Percentiles rank a stretch among this genome's conserved stretches.
Conservation (phyloP, 208 protist genomes). For the Leishmania gerbilli region DNA sequence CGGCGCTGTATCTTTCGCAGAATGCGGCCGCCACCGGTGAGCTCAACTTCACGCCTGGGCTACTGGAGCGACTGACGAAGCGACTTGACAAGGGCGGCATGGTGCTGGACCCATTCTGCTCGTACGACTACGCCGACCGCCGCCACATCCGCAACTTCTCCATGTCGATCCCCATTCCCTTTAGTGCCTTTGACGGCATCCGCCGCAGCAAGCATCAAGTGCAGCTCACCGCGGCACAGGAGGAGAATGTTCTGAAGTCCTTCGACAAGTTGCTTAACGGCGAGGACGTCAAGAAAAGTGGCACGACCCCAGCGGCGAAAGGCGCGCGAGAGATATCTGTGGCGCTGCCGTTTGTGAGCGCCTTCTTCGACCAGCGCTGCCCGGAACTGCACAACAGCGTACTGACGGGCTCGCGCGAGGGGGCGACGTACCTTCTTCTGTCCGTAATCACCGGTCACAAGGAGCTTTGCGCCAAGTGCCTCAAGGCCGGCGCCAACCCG, state of each 20-base stretch:
- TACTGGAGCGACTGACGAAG: slow-evolving; percentile 30
- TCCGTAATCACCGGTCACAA: slow-evolving; percentile 76
- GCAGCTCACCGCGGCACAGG: slow-evolving; percentile 51
- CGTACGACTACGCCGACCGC: slow-evolving; percentile 41
- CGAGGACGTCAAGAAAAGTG: slow-evolving; percentile 28
- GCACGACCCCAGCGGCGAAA: slow-evolving; percentile 14
- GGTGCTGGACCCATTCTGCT: slow-evolving; percentile 31
- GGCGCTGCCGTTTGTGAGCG: slow-evolving; percentile 72
- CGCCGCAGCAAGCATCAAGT: slow-evolving; percentile 54
- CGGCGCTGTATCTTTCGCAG: slow-evolving; percentile 29
- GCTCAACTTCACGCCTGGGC: slow-evolving; percentile 23
- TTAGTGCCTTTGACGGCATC: slow-evolving; percentile 73
- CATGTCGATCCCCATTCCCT: slow-evolving; percentile 76
- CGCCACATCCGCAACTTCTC: slow-evolving; percentile 73
- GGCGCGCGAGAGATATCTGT: slow-evolving; percentile 57
- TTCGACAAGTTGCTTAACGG: slow-evolving; percentile 60
- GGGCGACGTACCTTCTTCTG: slow-evolving; percentile 80
- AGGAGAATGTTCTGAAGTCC: slow-evolving; percentile 63
- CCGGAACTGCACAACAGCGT: slow-evolving; percentile 52
- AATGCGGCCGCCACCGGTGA: slow-evolving; percentile 19
- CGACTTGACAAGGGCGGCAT: slow-evolving; percentile 29
- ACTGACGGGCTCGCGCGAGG: slow-evolving; percentile 42
- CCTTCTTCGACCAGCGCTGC: slow-evolving; percentile 73
- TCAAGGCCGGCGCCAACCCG: slow-evolving; percentile 83
- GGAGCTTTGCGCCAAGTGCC: slow-evolving; percentile 63